Percentiles rank a stretch among this genome's conserved stretches.
These are phyloP conservation scores for Conringia planisiliqua DNA, from an alignment of 345 rosid genomes.

Conservation along the genomic window DNA sequence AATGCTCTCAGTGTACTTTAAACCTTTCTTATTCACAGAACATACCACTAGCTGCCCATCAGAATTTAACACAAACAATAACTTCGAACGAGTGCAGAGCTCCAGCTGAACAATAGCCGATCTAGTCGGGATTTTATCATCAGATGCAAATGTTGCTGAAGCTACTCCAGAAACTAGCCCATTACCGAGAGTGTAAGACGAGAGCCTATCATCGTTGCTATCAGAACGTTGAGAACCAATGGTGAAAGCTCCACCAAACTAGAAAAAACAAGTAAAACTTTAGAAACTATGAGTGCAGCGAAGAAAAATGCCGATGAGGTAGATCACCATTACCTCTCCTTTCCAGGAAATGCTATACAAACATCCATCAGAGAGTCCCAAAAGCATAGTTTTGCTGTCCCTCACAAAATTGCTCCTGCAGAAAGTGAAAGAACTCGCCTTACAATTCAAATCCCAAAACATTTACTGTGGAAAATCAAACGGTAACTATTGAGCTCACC, in stretches of 20 bases:
- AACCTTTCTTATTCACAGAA: slow-evolving; percentile 83
- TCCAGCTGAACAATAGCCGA: slow-evolving; percentile 65
- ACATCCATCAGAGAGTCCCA: slow-evolving; percentile 90
- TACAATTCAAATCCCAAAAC: background rate
- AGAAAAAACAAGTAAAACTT: slow-evolving; percentile 11
- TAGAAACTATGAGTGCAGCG: background rate
- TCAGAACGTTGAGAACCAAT: slow-evolving; percentile 40
- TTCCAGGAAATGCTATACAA: slow-evolving; percentile 88
- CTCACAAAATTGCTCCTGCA: slow-evolving; percentile 88
- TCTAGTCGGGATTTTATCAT: slow-evolving; percentile 34
- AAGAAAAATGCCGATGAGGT: background rate
- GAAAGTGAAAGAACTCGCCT: slow-evolving; percentile 11
- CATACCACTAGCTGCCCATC: slow-evolving; percentile 74
- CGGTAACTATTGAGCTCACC: background rate
- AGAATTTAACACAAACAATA: slow-evolving; percentile 68
- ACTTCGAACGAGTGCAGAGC: slow-evolving; percentile 60
- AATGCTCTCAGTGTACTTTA: slow-evolving; percentile 64
- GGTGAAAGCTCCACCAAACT: slow-evolving; percentile 83
- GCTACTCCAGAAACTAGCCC: slow-evolving; percentile 49
- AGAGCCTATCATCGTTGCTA: slow-evolving; percentile 35
- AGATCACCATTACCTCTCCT: slow-evolving; percentile 71
- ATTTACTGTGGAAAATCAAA: background rate
- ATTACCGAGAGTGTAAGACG: slow-evolving; percentile 44
- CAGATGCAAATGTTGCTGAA: slow-evolving; percentile 34
- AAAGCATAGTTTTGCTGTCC: slow-evolving; percentile 65